Conservation (phyloP, 176 grass and related monocot species). For the Leersia perrieri region DNA sequence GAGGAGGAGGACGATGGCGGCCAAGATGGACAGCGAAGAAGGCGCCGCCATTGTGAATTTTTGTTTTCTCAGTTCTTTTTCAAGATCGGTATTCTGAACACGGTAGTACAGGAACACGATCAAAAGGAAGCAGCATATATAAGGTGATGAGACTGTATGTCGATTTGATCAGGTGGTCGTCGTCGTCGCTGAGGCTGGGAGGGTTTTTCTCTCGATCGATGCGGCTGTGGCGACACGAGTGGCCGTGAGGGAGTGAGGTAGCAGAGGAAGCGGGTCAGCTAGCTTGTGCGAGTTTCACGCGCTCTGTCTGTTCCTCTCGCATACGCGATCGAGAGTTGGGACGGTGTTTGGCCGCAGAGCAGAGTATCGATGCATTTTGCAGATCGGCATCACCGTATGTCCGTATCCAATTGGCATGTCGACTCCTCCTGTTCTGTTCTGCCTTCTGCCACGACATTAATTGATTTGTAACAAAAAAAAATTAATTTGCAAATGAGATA, state of each 20-base stretch:
- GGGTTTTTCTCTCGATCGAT: conserved; percentile 7
- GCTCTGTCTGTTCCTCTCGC: background rate
- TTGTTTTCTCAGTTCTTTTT: background rate
- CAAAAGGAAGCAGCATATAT: background rate
- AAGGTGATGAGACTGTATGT: background rate
- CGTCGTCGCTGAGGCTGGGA: conserved; percentile 24
- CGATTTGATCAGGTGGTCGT: background rate
- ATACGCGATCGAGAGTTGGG: too few species aligned
- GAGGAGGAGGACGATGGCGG: conserved; percentile 1
- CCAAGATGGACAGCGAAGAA: background rate
- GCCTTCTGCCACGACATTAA: too few species aligned
- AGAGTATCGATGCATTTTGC: too few species aligned
- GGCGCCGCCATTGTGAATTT: background rate
- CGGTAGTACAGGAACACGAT: background rate
- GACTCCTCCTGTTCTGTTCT: too few species aligned
- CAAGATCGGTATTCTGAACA: background rate
- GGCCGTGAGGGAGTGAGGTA: background rate
- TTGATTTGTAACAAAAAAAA: too few species aligned
- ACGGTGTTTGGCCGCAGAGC: too few species aligned
- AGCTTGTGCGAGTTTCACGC: background rate
- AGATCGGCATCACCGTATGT: too few species aligned
- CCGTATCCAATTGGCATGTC: too few species aligned
- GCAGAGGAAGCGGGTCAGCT: background rate
- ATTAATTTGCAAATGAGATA: too few species aligned
- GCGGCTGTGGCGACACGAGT: background rate